Conservation (phyloP, 2,329 filamentous ascomycete genomes). For the Sporothrix brunneoviolacea region DNA sequence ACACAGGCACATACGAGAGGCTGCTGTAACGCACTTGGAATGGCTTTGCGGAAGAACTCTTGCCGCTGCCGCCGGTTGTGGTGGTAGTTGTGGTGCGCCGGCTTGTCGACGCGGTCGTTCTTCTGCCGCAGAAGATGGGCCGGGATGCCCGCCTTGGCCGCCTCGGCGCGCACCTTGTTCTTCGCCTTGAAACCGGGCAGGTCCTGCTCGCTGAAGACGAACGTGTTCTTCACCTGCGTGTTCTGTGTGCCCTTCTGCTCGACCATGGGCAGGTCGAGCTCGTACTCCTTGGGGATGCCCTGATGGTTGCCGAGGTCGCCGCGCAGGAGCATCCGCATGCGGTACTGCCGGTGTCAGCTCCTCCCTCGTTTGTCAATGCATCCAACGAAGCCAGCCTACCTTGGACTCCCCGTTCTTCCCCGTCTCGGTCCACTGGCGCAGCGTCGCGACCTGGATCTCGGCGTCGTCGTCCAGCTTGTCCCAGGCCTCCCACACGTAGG, state of each 20-base stretch:
- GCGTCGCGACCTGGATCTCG: conserved; percentile 72
- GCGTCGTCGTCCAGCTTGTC: conserved; percentile 68
- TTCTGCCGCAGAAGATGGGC: conserved; percentile 41
- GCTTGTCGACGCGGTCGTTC: conserved; percentile 38
- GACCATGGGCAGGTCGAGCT: conserved; percentile 61
- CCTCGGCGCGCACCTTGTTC: conserved; percentile 49
- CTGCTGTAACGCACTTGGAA: conserved; percentile 55
- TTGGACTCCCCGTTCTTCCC: conserved; percentile 47
- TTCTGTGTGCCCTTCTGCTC: conserved; percentile 28
- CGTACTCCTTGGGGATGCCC: conserved; percentile 79
- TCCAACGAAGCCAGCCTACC: too few relatives aligned
- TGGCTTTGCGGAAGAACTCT: conserved; percentile 61
- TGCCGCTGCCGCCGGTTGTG: conserved; percentile 25
- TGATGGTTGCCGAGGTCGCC: conserved; percentile 60
- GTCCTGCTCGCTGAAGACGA: conserved; percentile 89
- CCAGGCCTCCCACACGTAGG: conserved; percentile 77
- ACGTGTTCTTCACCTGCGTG: conserved; percentile 70
- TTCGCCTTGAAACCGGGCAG: conserved; percentile 66
- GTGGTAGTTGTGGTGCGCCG: conserved; percentile 28
- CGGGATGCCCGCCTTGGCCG: conserved; percentile 53
- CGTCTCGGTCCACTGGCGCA: conserved; percentile 52
- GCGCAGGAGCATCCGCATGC: conserved; percentile 61
- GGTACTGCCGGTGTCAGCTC: too few relatives aligned
- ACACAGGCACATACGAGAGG: not conserved
- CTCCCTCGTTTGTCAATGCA: too few relatives aligned